Conservation (phyloP, 768 basidiomycete species). For the Leccinum olivaceopallidum region DNA sequence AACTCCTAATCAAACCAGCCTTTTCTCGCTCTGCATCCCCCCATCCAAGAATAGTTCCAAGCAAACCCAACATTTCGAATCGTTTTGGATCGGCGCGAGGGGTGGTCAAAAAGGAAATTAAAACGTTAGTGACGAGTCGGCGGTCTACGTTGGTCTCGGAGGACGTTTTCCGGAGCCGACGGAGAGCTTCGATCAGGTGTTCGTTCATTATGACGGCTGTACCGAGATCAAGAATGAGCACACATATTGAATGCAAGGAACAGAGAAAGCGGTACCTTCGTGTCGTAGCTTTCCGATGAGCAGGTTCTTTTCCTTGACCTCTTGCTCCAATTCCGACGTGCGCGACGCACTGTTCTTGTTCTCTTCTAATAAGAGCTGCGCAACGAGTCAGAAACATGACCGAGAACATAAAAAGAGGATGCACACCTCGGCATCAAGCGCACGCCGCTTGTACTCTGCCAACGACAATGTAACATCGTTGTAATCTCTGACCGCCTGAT, state of each 20-base stretch:
- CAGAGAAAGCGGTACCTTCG: constrained; percentile 63
- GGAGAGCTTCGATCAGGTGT: constrained; percentile 96
- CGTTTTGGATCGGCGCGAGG: constrained; percentile 92
- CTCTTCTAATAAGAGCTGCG: constrained; percentile 75
- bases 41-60: constrained; percentile 93
- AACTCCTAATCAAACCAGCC: constrained; percentile 54
- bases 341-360: constrained; percentile 62
- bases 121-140: constrained; percentile 90
- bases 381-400: constrained; percentile 6
- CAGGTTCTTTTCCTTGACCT: constrained; percentile 94
- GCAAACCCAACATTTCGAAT: constrained; percentile 92
- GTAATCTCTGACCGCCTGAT: constrained; percentile 79
- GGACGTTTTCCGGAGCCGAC: constrained; percentile 83
- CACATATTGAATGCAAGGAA: constrained; percentile 3
- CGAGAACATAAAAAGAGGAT: neutral
- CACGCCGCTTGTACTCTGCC: constrained; percentile 89
- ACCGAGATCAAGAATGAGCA: neutral
- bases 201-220: constrained; percentile 96
- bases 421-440: constrained; percentile 81
- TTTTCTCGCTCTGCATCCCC: constrained; percentile 87
- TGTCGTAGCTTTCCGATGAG: constrained; percentile 94
- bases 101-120: constrained; percentile 86
- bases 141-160: constrained; percentile 89
- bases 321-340: constrained; percentile 77
- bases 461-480: constrained; percentile 71